A percentile compares a stretch with the other conserved stretches of the same genome.
Conservation (phyloP, 768 basidiomycete genomes). For the Tricholoma hemisulphureum region DNA sequence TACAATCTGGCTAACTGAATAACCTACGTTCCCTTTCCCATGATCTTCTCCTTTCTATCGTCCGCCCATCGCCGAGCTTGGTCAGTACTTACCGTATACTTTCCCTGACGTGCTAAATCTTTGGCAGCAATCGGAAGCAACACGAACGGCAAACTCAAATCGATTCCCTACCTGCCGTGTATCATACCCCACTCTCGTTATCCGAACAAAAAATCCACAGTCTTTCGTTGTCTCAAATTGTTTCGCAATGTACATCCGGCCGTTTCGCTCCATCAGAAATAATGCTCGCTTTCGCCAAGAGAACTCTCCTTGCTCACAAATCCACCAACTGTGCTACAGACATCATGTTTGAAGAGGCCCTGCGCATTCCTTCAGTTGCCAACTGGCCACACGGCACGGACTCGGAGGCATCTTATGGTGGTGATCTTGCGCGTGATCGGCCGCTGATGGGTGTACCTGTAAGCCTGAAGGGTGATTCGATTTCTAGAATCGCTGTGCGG, state of each 20-base stretch:
- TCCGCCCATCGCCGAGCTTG: constrained; percentile 34
- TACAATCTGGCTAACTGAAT: background rate
- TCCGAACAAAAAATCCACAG: constrained; percentile 48
- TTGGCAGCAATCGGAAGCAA: constrained; percentile 42
- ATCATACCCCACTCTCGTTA: constrained; percentile 41
- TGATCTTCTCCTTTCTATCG: constrained; percentile 3
- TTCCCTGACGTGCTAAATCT: background rate
- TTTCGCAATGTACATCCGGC: constrained; percentile 43
- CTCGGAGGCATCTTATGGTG: constrained; percentile 28
- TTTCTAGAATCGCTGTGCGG: constrained; percentile 17
- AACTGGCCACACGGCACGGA: constrained; percentile 42
- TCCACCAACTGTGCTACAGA: constrained; percentile 70
- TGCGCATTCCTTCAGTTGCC: constrained; percentile 35
- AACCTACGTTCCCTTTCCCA: constrained; percentile 2
- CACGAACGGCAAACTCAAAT: constrained; percentile 43
- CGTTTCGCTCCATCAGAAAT: constrained; percentile 40
- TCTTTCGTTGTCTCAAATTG: constrained; percentile 47
- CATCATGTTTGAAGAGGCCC: constrained; percentile 53
- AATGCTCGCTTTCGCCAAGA: constrained; percentile 54
- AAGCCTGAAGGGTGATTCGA: constrained; percentile 57
- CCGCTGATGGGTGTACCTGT: constrained; percentile 68
- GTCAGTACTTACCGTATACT: constrained; percentile 1
- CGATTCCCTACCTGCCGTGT: constrained; percentile 37
- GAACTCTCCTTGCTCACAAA: constrained; percentile 49
- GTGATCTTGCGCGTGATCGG: constrained; percentile 36